Evolutionary conservation across 371 early-diverging fungal genomes (phyloP).

Genomic region (Apophysomyces sp.): DNA sequence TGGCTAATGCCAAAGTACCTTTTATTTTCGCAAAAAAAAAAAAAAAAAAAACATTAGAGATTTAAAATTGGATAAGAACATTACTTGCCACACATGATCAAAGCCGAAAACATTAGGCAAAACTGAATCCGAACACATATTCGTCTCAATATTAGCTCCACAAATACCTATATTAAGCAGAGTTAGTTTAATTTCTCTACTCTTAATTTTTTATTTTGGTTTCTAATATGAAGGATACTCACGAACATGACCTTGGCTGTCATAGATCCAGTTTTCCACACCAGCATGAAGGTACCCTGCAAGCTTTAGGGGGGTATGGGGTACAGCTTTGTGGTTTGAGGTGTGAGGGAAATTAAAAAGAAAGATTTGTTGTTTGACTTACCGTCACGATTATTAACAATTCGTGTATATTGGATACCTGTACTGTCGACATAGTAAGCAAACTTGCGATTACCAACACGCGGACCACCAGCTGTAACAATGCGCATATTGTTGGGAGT

Average conservation of each 20-base stretch:
- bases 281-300: slow-evolving; percentile 14
- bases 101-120: too few species aligned
- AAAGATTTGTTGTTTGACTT: neutral
- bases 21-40: too few species aligned
- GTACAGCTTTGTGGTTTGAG: neutral
- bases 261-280: slow-evolving; percentile 13
- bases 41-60: too few species aligned
- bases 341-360: neutral
- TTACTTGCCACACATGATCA: too few species aligned
- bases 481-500: slow-evolving; percentile 1
- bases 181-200: too few species aligned
- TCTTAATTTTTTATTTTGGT: too few species aligned
- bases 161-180: too few species aligned
- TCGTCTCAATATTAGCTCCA: too few species aligned
- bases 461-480: slow-evolving; percentile 11
- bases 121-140: too few species aligned
- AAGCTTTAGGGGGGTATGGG: slow-evolving; percentile 8
- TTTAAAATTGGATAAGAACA: too few species aligned
- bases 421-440: slow-evolving; percentile 6
- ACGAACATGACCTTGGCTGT: neutral
- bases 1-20: too few species aligned
- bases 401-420: slow-evolving; percentile 1
- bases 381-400: slow-evolving; percentile 7
- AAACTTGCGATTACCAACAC: slow-evolving; percentile 7
- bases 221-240: neutral